A percentile compares a stretch with the other conserved stretches of the same genome.
phyloP scores from a whole-genome alignment of 169 alveolate species.

The Eimeria brunetti region DNA sequence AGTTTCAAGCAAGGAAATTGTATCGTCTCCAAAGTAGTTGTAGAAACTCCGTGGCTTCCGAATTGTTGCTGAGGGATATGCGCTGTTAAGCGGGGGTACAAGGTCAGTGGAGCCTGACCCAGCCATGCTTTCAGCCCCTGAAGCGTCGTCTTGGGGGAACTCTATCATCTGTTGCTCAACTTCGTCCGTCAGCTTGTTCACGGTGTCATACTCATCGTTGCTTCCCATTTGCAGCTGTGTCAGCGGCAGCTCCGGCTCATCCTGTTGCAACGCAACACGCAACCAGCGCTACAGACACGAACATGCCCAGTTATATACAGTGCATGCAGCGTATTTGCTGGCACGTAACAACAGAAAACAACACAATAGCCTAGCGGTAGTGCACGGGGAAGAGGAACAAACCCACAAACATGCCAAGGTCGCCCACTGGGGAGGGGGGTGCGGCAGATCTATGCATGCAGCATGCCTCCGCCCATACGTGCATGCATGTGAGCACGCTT shows the following conservation, averaged over 20 bases:
- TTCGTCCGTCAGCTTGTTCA: conserved; percentile 19
- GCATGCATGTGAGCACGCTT: not conserved
- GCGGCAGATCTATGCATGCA: not conserved
- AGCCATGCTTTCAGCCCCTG: not conserved
- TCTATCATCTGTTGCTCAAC: conserved; percentile 32
- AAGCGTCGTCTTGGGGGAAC: not conserved
- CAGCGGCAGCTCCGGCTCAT: conserved; percentile 4
- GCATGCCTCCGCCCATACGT: not conserved
- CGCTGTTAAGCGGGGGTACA: not conserved
- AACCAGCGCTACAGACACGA: not conserved
- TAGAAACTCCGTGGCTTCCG: conserved; percentile 40
- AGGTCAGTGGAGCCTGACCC: not conserved
- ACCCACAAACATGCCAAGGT: not conserved
- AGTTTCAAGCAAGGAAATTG: not conserved
- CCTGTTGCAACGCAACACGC: not conserved
- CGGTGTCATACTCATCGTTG: conserved; percentile 3
- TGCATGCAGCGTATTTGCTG: not conserved
- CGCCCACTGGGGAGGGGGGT: not conserved
- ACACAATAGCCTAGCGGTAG: not conserved
- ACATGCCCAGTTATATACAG: not conserved
- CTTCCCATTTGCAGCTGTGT: conserved; percentile 21
- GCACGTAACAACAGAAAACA: not conserved
- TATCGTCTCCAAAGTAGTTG: conserved; percentile 16
- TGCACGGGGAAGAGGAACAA: not conserved
- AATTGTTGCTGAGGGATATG: conserved; percentile 25